phyloP scores from a whole-genome alignment of 192 early-diverging fungal species.

The Coemansia sp. region DNA sequence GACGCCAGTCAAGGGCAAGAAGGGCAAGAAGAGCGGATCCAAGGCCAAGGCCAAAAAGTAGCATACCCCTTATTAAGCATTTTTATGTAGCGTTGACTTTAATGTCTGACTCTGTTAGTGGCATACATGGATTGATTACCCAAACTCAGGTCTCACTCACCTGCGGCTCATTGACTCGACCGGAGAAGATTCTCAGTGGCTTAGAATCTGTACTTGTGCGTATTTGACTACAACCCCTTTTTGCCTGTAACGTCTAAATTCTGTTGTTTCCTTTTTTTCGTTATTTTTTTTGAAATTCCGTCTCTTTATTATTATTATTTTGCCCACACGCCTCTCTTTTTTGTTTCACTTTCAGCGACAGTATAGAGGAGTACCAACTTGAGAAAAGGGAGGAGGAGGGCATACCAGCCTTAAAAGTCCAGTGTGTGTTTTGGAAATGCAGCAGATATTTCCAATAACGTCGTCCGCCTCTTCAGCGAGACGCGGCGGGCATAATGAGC shows the following conservation, averaged over 20 bases:
- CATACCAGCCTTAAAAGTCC: neutral
- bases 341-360: neutral
- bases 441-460: neutral
- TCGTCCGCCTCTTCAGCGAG: neutral
- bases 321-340: neutral
- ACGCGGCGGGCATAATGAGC: neutral
- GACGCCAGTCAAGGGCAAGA: slow-evolving; percentile 18
- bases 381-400: neutral
- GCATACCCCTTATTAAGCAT: neutral
- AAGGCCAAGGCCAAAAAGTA: slow-evolving; percentile 31
- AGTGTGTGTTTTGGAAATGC: slow-evolving; percentile 1
- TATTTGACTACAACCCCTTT: too few species aligned
- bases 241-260: neutral
- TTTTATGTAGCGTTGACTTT: neutral
- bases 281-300: neutral
- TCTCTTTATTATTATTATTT: neutral
- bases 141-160: neutral
- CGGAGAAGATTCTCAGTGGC: too few species aligned
- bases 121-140: neutral
- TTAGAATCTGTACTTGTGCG: too few species aligned
- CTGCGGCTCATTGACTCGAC: neutral
- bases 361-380: neutral
- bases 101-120: neutral
- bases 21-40: slow-evolving; percentile 10
- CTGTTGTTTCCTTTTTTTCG: neutral